Percentiles rank a stretch among this genome's conserved stretches.
Evolutionary conservation across 2,329 filamentous ascomycete species (phyloP).

Genomic region (Cryphonectria parasitica): DNA sequence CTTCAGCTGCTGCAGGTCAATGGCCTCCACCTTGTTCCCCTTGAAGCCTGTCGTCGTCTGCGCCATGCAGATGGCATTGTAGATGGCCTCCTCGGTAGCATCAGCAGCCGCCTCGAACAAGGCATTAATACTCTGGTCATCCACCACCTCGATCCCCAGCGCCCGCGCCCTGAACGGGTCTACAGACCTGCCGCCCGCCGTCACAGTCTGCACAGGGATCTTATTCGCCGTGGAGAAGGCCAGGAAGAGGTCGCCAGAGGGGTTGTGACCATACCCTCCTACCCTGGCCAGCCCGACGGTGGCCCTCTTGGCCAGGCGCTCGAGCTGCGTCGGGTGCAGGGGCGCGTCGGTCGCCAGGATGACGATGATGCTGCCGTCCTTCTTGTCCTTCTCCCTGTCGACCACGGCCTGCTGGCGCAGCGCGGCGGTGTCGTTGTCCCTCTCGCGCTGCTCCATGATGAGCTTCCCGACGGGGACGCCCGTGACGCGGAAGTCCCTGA

Average conservation of each 20-base stretch:
- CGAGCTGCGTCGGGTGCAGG: constrained; percentile 43
- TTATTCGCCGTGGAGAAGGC: constrained; percentile 66
- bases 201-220: constrained; percentile 48
- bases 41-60: constrained; percentile 60
- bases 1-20: constrained; percentile 52
- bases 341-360: constrained; percentile 55
- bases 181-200: constrained; percentile 38
- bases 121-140: constrained; percentile 63
- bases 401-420: constrained; percentile 36
- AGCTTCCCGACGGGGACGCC: constrained; percentile 66
- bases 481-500: constrained; percentile 59
- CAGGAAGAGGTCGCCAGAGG: constrained; percentile 69
- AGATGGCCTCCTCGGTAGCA: constrained; percentile 67
- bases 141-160: constrained; percentile 49
- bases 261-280: constrained; percentile 64
- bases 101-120: constrained; percentile 66
- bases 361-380: constrained; percentile 65
- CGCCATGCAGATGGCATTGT: constrained; percentile 66
- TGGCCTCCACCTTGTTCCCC: constrained; percentile 52
- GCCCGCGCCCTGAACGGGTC: constrained; percentile 47
- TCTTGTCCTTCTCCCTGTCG: constrained; percentile 49
- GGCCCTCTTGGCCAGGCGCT: constrained; percentile 41
- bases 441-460: constrained; percentile 49
- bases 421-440: constrained; percentile 30
- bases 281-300: constrained; percentile 64